A percentile compares a stretch with the other conserved stretches of the same genome.
These are phyloP conservation scores for Colletotrichum sublineola DNA, from an alignment of 2,329 filamentous ascomycete genomes.

Conservation along the genomic window DNA sequence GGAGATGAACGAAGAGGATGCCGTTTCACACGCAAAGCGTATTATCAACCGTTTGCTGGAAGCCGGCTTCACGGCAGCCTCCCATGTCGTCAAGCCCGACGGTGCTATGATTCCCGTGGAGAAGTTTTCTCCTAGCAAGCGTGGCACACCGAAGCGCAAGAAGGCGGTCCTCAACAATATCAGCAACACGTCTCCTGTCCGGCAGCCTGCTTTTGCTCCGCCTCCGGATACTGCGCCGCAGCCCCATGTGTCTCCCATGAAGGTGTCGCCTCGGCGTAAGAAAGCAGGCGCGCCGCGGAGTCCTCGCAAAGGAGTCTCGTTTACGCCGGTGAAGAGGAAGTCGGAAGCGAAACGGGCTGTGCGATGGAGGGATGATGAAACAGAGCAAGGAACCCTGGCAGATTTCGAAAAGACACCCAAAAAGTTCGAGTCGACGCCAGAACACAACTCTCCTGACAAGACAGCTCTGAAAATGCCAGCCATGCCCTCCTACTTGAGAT, in stretches of 20 bases:
- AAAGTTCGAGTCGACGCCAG: constrained; percentile 70
- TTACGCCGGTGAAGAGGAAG: constrained; percentile 86
- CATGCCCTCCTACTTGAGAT: constrained; percentile 64
- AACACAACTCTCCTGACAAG: constrained; percentile 65
- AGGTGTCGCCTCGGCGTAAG: constrained; percentile 83
- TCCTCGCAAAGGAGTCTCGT: constrained; percentile 77
- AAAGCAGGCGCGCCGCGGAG: constrained; percentile 65
- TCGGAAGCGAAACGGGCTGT: constrained; percentile 80
- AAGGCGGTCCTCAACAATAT: constrained; percentile 59
- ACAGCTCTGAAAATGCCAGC: constrained; percentile 47
- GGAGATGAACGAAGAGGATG: constrained; percentile 85
- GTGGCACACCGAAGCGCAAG: constrained; percentile 83
- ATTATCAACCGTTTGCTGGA: constrained; percentile 84
- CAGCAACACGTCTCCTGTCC: constrained; percentile 59
- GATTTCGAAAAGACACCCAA: constrained; percentile 94
- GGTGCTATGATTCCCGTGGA: constrained; percentile 74
- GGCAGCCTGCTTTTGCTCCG: constrained; percentile 57
- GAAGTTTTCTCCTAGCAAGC: constrained; percentile 76
- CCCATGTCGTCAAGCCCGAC: constrained; percentile 92
- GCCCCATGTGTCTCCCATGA: constrained; percentile 71
- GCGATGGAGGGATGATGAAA: constrained; percentile 90
- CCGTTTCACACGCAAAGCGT: constrained; percentile 81
- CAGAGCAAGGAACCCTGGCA: constrained; percentile 84
- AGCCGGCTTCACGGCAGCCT: constrained; percentile 78
- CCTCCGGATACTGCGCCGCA: constrained; percentile 45